A percentile compares a stretch with the other conserved stretches of the same genome.
Conservation (phyloP, 2,329 filamentous ascomycete genomes). For the Ceratocystiopsis sp. region DNA sequence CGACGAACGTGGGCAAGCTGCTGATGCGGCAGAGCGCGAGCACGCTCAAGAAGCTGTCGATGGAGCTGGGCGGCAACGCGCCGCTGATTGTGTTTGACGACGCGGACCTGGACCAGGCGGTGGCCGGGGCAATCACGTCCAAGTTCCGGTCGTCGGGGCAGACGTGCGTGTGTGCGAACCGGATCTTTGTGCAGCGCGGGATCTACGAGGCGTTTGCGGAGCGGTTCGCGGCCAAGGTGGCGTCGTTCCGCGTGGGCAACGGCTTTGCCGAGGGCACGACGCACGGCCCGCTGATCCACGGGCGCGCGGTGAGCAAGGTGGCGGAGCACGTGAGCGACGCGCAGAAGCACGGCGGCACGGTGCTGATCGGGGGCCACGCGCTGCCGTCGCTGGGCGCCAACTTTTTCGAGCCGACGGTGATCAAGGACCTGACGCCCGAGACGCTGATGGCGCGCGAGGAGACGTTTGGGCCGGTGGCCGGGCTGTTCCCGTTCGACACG, state of each 20-base stretch:
- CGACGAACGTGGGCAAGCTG: slow-evolving; percentile 46
- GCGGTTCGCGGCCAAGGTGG: slow-evolving; percentile 55
- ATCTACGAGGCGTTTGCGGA: slow-evolving; percentile 61
- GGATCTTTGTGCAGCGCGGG: slow-evolving; percentile 61
- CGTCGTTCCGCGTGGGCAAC: slow-evolving; percentile 57
- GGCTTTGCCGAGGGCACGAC: slow-evolving; percentile 56
- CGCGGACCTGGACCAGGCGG: slow-evolving; percentile 71
- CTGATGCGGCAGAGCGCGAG: slow-evolving; percentile 80
- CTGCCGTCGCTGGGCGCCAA: slow-evolving; percentile 60
- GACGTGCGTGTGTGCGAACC: slow-evolving; percentile 84
- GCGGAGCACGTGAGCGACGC: slow-evolving; percentile 68
- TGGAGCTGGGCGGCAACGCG: slow-evolving; percentile 88
- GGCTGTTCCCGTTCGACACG: slow-evolving; percentile 72
- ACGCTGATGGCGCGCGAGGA: slow-evolving; percentile 81
- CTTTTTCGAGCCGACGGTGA: slow-evolving; percentile 81
- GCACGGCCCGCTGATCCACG: slow-evolving; percentile 74
- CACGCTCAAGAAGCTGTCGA: slow-evolving; percentile 67
- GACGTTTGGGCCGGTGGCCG: slow-evolving; percentile 89
- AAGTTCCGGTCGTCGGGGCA: slow-evolving; percentile 94
- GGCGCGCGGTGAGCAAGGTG: slow-evolving; percentile 64
- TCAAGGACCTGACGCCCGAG: slow-evolving; percentile 67
- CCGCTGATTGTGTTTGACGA: slow-evolving; percentile 97
- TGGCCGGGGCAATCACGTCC: slow-evolving; percentile 63
- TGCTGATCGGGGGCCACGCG: slow-evolving; percentile 59
- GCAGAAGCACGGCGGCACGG: slow-evolving; percentile 54